Evolutionary conservation across 805 yeast genomes (phyloP), one percentile per base, ranked within the genome.

Genomic region (Sugiyamaella qingdaonensis): DNA sequence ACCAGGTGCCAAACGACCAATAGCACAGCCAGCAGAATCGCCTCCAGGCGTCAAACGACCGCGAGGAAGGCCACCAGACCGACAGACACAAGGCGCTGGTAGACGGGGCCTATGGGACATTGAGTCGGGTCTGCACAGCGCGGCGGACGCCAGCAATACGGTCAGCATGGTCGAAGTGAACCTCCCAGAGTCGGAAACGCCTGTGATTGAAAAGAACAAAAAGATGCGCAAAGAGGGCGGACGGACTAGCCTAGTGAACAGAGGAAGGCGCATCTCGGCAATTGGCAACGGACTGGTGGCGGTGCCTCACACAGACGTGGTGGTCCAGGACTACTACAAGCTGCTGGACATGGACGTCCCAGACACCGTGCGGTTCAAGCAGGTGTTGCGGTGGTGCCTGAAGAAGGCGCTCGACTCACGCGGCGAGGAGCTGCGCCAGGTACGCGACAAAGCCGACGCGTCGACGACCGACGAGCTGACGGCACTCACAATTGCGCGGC

Each of bases 251-350:
- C 58, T 63, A 39, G 68, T 67, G 44, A 71, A 62, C 50, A 71
- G 94, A 33, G 94, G 94, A 7, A 84, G 84, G 61, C 68, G 94
- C 29, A 79, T 83, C 1, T 85, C 87, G 62, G 83, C 90, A 0
- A 78, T 86, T 5, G 90, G 91, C 1, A 85, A 84, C 61, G 92
- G 91, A 2, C 81, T 80, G 59, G 74, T 57, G 7, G 64, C 63
- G 0, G 77, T 76, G 31, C 91, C 91, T 1, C 91, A 86, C 64
- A 72, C 75, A 0, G 82, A 80, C 45, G 79, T 86, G 0, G 75
- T 80, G 0, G 70, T 74, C 0, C 60, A 68, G 9, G 82, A 81
- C 50, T 81, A 81, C 61, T 81, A 78, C 64, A 85, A 84, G 61
- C 82, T 82, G 61, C 66, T 86, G 32, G 86, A 85, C 57, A 65